Conservation (phyloP, 2,329 filamentous ascomycete genomes). For the Mycosphaerella arachidis region DNA sequence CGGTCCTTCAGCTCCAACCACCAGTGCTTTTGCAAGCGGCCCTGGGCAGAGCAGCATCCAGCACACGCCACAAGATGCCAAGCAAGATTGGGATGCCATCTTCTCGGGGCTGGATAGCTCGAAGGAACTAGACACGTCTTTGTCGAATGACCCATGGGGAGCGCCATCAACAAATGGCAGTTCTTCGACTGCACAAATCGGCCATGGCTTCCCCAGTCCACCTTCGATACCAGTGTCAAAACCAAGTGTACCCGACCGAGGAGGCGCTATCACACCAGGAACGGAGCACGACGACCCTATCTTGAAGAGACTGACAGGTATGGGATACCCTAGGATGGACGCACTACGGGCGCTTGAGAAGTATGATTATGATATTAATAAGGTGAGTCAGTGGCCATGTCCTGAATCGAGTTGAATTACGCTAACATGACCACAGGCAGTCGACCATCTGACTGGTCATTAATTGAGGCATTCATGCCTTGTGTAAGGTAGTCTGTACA, state of each 20-base stretch:
- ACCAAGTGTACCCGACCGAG: constrained; percentile 31
- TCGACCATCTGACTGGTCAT: constrained; percentile 7
- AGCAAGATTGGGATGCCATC: constrained; percentile 90
- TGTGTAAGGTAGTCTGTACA: background rate
- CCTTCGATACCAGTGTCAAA: constrained; percentile 7
- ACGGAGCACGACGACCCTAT: constrained; percentile 88
- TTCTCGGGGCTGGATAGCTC: constrained; percentile 70
- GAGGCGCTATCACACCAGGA: constrained; percentile 66
- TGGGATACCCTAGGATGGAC: constrained; percentile 76
- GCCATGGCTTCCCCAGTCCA: constrained; percentile 11
- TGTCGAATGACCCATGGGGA: constrained; percentile 29
- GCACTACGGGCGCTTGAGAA: constrained; percentile 81
- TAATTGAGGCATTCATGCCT: background rate
- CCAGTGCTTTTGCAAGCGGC: constrained; percentile 11
- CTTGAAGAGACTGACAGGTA: constrained; percentile 78
- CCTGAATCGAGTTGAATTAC: background rate
- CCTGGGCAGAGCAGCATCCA: constrained; percentile 22
- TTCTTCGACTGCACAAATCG: constrained; percentile 13
- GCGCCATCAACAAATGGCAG: constrained; percentile 13
- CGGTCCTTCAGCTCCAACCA: constrained; percentile 13
- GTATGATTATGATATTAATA: constrained; percentile 93
- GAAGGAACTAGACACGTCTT: constrained; percentile 28
- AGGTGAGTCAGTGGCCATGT: constrained; percentile 59
- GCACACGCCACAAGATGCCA: constrained; percentile 39
- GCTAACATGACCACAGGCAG: constrained; percentile 8